Conservation (phyloP, 2,329 filamentous ascomycete genomes). For the Exserohilum turcica region DNA sequence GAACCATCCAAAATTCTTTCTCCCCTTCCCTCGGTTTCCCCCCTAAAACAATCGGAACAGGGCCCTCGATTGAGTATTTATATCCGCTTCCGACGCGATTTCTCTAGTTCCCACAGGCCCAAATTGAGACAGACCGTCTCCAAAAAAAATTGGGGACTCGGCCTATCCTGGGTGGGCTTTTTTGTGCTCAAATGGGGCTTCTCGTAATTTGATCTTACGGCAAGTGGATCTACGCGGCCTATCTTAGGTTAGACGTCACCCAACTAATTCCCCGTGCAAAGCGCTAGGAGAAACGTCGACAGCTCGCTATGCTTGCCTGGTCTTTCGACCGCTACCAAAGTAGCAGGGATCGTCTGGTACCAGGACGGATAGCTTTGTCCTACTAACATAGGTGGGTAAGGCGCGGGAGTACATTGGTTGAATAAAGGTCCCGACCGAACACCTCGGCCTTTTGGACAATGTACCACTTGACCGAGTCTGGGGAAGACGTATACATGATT, state of each 20-base stretch:
- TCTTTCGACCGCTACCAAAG: slow-evolving; percentile 7
- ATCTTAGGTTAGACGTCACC: slow-evolving; percentile 22
- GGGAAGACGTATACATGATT: slow-evolving; percentile 1
- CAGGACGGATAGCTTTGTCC: slow-evolving; percentile 10
- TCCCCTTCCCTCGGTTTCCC: too few species aligned
- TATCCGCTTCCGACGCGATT: neutral
- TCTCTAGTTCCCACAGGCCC: neutral
- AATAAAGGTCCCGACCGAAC: slow-evolving; percentile 15
- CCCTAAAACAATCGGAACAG: neutral
- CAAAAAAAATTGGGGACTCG: too few species aligned
- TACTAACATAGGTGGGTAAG: slow-evolving; percentile 4
- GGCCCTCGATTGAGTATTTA: neutral
- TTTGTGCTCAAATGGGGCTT: slow-evolving; percentile 18
- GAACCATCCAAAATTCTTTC: neutral
- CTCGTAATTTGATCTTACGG: slow-evolving; percentile 17
- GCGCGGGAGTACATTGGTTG: slow-evolving; percentile 11
- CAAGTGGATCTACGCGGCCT: slow-evolving; percentile 17
- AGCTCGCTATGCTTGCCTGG: slow-evolving; percentile 7
- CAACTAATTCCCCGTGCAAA: slow-evolving; percentile 16
- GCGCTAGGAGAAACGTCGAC: slow-evolving; percentile 6
- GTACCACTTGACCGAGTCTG: slow-evolving; percentile 9
- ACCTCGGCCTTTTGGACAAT: slow-evolving; percentile 10
- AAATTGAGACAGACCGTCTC: too few species aligned
- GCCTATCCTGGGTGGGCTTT: too few species aligned
- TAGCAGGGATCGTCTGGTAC: slow-evolving; percentile 1